Conservation (phyloP, 371 early-diverging fungal species). For the Mucor ambiguus region DNA sequence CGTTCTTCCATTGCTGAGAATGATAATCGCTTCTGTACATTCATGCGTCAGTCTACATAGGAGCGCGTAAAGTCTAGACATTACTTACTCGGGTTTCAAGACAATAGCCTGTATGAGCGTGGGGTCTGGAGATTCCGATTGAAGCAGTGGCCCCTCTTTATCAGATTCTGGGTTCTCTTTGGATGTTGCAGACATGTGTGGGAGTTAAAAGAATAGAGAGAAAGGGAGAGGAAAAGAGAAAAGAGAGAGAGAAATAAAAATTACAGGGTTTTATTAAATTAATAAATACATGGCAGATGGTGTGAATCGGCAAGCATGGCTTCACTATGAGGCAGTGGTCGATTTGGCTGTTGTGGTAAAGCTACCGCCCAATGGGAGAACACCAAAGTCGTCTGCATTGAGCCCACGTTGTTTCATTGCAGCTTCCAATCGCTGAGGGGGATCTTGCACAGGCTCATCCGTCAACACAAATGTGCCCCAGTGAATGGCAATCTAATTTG, state of each 20-base stretch:
- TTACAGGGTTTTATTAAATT: neutral
- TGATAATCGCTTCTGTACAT: constrained; percentile 22
- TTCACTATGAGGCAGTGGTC: neutral
- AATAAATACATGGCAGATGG: neutral
- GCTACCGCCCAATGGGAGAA: constrained; percentile 62
- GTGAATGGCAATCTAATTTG: constrained; percentile 34
- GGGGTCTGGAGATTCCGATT: constrained; percentile 42
- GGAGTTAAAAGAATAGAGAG: neutral
- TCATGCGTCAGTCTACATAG: neutral
- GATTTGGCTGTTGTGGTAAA: constrained; percentile 18
- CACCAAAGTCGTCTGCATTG: constrained; percentile 49
- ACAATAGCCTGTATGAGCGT: constrained; percentile 20
- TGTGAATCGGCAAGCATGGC: neutral
- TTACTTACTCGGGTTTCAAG: constrained; percentile 22
- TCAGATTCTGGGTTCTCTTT: neutral
- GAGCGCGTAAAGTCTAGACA: neutral
- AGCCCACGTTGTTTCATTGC: constrained; percentile 57
- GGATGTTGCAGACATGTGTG: neutral
- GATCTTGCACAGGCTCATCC: constrained; percentile 59
- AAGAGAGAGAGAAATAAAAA: neutral
- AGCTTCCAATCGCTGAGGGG: constrained; percentile 54
- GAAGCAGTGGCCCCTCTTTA: constrained; percentile 13
- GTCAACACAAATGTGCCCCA: constrained; percentile 56
- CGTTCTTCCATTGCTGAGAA: constrained; percentile 61
- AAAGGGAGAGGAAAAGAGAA: neutral